phyloP scores from a whole-genome alignment of 768 basidiomycete genomes.

The Tephrocybe sp. region DNA sequence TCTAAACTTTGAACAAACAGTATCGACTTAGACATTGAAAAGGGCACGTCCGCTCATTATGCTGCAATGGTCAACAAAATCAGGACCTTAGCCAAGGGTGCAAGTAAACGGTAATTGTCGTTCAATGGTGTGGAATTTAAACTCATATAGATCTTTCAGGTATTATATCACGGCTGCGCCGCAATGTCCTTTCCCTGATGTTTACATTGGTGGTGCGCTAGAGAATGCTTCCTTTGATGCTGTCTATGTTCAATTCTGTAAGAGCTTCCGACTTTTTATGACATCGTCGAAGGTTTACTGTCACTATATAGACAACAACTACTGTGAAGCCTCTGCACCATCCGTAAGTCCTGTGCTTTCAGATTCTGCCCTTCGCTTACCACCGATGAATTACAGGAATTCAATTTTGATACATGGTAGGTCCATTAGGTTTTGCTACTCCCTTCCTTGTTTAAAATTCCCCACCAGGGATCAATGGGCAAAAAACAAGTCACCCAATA shows the following conservation, averaged over 20 bases:
- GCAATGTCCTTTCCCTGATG: constrained; percentile 72
- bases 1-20: constrained; percentile 22
- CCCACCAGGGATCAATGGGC: constrained; percentile 58
- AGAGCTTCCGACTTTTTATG: constrained; percentile 16
- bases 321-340: constrained; percentile 43
- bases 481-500: constrained; percentile 54
- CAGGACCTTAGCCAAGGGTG: constrained; percentile 45
- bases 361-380: not conserved
- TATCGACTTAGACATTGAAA: constrained; percentile 73
- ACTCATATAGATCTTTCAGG: constrained; percentile 26
- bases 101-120: constrained; percentile 43
- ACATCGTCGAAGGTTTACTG: too few species aligned
- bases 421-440: not conserved
- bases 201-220: constrained; percentile 56
- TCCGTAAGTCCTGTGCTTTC: constrained; percentile 26
- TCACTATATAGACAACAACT: constrained; percentile 49
- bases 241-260: constrained; percentile 71
- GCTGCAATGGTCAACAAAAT: constrained; percentile 53
- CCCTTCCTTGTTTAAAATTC: not conserved
- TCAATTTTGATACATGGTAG: constrained; percentile 52
- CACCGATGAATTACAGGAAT: constrained; percentile 31
- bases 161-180: constrained; percentile 66
- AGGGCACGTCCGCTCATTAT: constrained; percentile 51
- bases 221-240: constrained; percentile 66
- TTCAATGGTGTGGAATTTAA: not conserved